phyloP scores from a whole-genome alignment of 129 eudicot genomes.

The Mikania micrantha region DNA sequence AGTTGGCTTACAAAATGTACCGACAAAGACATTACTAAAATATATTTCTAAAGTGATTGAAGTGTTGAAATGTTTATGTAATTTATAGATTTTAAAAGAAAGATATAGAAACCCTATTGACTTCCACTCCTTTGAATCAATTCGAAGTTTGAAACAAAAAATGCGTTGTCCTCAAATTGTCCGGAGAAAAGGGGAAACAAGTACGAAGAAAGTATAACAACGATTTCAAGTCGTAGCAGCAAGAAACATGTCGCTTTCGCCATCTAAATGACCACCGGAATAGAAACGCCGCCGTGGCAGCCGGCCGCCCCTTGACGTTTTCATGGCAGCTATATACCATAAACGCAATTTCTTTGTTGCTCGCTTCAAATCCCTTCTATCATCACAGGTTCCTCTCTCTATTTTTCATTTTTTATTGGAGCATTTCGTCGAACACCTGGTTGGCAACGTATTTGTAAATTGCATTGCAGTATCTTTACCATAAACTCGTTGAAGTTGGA shows the following conservation, averaged over 20 bases:
- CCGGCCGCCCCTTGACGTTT: slow-evolving; percentile 15
- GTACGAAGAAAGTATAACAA: not conserved
- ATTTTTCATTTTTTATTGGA: not conserved
- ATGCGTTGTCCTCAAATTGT: not conserved
- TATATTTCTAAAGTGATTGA: too few relatives aligned
- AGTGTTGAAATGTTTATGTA: too few relatives aligned
- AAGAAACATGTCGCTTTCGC: slow-evolving; percentile 5
- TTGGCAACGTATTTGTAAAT: not conserved
- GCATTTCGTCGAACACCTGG: slow-evolving; percentile 50
- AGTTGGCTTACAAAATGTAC: too few relatives aligned
- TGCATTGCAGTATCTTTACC: slow-evolving; percentile 28
- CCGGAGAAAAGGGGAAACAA: not conserved
- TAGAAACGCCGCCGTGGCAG: slow-evolving; percentile 30
- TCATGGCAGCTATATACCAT: slow-evolving; percentile 32
- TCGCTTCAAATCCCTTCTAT: slow-evolving; percentile 35
- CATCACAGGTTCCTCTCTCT: slow-evolving; percentile 38
- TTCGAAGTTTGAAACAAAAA: not conserved
- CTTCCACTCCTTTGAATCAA: not conserved
- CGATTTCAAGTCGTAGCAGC: not conserved
- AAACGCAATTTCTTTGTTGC: slow-evolving; percentile 28
- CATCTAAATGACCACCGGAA: slow-evolving; percentile 21
- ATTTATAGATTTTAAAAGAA: too few relatives aligned
- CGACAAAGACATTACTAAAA: too few relatives aligned
- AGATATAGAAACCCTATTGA: not conserved
- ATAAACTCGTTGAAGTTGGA: slow-evolving; percentile 25